Evolutionary conservation across 2,329 filamentous ascomycete genomes (phyloP), one percentile per base, ranked within the genome.

Genomic region (Arachnomyces sp.): DNA sequence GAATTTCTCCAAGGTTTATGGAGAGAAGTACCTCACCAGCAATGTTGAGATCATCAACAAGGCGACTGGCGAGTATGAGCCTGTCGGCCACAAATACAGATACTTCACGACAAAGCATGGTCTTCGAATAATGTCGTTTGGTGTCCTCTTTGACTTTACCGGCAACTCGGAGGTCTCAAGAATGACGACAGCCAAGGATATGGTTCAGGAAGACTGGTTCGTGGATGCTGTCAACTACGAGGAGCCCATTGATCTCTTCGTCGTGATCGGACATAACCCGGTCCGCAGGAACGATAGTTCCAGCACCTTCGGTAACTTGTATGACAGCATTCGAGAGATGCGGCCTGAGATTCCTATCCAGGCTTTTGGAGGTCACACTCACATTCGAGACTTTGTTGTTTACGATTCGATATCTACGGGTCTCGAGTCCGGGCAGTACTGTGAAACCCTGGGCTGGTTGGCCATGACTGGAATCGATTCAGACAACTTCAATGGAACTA

Each of bases 371-470:
- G 79, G 78, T 7, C 79, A 82, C 58, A 73, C 67, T 29, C 79
- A 82, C 52, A 73, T 80, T 44, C 74, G 80, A 12, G 79, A 84
- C 53, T 80, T 82, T 54, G 69, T 69, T 13, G 73, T 81, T 2
- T 80, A 77, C 45, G 80, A 84, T 52, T 69, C 75, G 41, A 72
- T 70, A 49, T 72, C 75, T 4, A 78, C 78, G 3, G 78, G 71
- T 0, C 64, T 83, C 7, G 78, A 81, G 49, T 76, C 78, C 2
- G 78, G 77, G 4, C 70, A 77, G 38, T 84, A 82, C 58, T 83
- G 79, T 53, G 80, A 84, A 61, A 83, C 79, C 2, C 65, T 83
- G 1, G 80, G 80, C 16, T 84, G 77, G 75, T 55, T 82, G 15
- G 74, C 77, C n/a, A 73, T 83, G 61, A 72, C 70, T 36, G 79